phyloP scores from a whole-genome alignment of 116 monocot species.

The Dioscorea cayenensis region DNA sequence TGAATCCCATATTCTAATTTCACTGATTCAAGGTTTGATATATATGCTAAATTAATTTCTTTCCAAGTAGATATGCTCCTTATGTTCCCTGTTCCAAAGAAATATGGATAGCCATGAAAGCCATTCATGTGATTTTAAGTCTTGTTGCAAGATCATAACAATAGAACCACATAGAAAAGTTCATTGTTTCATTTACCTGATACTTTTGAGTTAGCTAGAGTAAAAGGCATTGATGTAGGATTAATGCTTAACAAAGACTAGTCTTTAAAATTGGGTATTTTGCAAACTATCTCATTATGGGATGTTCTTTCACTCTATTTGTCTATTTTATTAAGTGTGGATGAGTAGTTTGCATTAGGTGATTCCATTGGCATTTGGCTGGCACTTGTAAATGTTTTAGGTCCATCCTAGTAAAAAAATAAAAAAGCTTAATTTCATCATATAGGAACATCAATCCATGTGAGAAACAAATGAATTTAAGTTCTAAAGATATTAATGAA shows the following conservation, averaged over 20 bases:
- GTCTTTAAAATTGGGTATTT: background rate
- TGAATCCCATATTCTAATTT: slow-evolving; percentile 54
- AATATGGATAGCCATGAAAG: background rate
- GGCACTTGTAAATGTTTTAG: slow-evolving; percentile 28
- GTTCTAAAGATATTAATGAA: slow-evolving; percentile 32
- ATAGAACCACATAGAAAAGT: background rate
- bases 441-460: background rate
- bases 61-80: background rate
- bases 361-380: slow-evolving; percentile 16
- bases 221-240: slow-evolving; percentile 4
- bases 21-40: slow-evolving; percentile 11
- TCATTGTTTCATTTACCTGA: slow-evolving; percentile 21
- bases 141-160: background rate
- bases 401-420: slow-evolving; percentile 50
- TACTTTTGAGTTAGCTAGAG: slow-evolving; percentile 9
- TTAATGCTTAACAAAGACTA: slow-evolving; percentile 5
- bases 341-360: slow-evolving; percentile 12
- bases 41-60: slow-evolving; percentile 11
- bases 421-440: slow-evolving; percentile 1
- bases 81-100: slow-evolving; percentile 26
- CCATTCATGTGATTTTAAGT: background rate
- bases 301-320: slow-evolving; percentile 10
- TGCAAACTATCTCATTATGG: slow-evolving; percentile 15
- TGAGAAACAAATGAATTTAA: background rate
- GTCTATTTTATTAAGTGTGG: slow-evolving; percentile 11